Base-by-base conservation (phyloP, 768 basidiomycete genomes). In the Crassisporium funariophilum region DNA sequence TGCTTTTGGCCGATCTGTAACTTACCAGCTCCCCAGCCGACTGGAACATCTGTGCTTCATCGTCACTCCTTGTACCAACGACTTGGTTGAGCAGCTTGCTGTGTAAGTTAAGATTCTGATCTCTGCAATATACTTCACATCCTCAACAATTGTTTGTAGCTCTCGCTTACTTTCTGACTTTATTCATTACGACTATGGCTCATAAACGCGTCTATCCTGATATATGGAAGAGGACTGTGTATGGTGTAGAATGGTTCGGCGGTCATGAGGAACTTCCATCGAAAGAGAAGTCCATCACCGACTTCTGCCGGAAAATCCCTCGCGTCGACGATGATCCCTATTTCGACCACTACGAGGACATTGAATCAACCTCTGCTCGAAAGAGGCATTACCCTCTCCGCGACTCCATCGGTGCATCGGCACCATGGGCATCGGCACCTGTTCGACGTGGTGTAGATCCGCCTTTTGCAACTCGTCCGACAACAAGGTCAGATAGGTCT, bases 231-330 rank as follows among this genome's bases (percentile, higher is more conserved):
- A 67, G 67, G 33, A 71, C 76, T 8, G 62, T 87, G 24, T 76
- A 77, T 49, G 59, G 67, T 11, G 68, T 86, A 15, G 72, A 74
- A 12, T 88, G 87, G 87, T 88, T 84, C 58, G 59, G 47, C 10
- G 50, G 50, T 42, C 54, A 16, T 24, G 29, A 27, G 22, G 44
- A 29, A 5, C 44, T 20, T 39, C 38, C 35, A 12, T 39, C 47
- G 39, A 58, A 60, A 24, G 56, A 55, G 39, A 53, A 53, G 15
- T 25, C 36, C 34, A 41, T 47, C 15, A 29, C 41, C 27, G 41
- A 47, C 31, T 56, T 58, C 39, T 36, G 35, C 34, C 20, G 39
- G 36, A 52, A 50, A 31, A 22, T 27, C 27, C 20, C 36, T 49
- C 15, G 35, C 27, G 8, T 37, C 34, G 49, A 48, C 27, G 35